Conservation (phyloP, 805 yeast genomes). For the Tanozyma kutaoensis region DNA sequence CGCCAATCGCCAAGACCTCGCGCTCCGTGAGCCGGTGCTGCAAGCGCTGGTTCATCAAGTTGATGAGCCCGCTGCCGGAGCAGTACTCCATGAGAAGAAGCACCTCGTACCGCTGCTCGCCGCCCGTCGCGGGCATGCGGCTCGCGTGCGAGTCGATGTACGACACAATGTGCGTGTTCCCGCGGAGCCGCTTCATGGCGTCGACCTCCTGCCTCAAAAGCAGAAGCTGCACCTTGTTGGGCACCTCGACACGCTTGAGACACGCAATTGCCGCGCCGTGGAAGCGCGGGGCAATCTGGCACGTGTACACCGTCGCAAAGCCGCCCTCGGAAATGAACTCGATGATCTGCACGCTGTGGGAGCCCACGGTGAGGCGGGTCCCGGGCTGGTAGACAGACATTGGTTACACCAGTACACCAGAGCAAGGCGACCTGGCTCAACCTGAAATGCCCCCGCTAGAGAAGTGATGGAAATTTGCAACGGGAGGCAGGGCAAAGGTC, state of each 20-base stretch:
- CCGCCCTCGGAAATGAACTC: slow-evolving; percentile 83
- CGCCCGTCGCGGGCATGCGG: slow-evolving; percentile 25
- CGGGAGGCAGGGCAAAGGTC: no score
- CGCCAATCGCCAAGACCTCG: slow-evolving; percentile 57
- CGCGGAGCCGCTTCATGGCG: slow-evolving; percentile 83
- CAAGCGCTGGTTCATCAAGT: slow-evolving; percentile 64
- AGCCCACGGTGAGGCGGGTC: slow-evolving; percentile 68
- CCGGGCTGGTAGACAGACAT: slow-evolving; percentile 41
- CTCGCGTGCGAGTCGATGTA: slow-evolving; percentile 95
- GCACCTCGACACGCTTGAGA: slow-evolving; percentile 89
- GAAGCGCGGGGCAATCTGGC: slow-evolving; percentile 43
- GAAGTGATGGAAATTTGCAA: no score
- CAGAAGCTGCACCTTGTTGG: slow-evolving; percentile 74
- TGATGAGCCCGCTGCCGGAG: slow-evolving; percentile 61
- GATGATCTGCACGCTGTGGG: slow-evolving; percentile 57
- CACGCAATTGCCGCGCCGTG: slow-evolving; percentile 53
- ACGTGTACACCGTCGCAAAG: slow-evolving; percentile 88
- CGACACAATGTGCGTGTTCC: slow-evolving; percentile 68
- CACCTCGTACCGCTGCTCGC: slow-evolving; percentile 53
- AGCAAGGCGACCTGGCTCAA: no score
- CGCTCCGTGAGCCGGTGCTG: slow-evolving; percentile 52
- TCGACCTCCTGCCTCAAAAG: slow-evolving; percentile 89
- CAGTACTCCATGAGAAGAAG: slow-evolving; percentile 74
- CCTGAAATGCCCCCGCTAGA: no score
- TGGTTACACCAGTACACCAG: no score